Conservation (phyloP, 225 moss, liverwort and hornwort species). For the Bryoerythrophyllum caledonicum region DNA sequence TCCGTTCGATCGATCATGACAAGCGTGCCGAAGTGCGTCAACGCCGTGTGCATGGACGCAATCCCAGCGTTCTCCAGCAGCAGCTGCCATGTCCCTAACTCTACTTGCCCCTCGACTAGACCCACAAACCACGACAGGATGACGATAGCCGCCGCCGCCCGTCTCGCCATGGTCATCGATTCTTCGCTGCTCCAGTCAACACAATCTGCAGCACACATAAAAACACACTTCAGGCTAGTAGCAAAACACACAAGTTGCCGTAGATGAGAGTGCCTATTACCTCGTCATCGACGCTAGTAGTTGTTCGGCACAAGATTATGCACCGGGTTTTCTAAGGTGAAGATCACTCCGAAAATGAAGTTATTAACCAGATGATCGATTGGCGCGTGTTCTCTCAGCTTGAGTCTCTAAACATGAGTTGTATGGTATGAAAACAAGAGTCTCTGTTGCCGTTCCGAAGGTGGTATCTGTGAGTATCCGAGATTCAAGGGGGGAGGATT, state of each 20-base stretch:
- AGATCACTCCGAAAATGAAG: not conserved
- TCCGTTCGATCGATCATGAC: slow-evolving; percentile 53
- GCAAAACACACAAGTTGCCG: not conserved
- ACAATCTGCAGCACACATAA: not conserved
- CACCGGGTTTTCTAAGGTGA: too few relatives aligned
- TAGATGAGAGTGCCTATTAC: not conserved
- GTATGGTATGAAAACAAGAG: too few relatives aligned
- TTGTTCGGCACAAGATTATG: not conserved
- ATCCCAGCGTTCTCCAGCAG: slow-evolving; percentile 52
- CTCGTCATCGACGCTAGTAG: too few relatives aligned
- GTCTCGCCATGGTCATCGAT: not conserved
- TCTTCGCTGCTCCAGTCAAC: too few relatives aligned
- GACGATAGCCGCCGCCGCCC: not conserved
- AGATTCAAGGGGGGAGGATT: not conserved
- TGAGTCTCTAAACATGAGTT: too few relatives aligned
- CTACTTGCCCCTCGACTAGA: slow-evolving; percentile 34
- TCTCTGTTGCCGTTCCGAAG: too few relatives aligned
- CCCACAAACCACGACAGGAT: slow-evolving; percentile 2
- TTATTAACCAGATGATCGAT: too few relatives aligned
- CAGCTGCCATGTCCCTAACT: slow-evolving; percentile 51
- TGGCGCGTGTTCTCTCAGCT: too few relatives aligned
- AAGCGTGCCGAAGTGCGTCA: slow-evolving; percentile 47
- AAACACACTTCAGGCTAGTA: not conserved
- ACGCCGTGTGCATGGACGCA: slow-evolving; percentile 61
- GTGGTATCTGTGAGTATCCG: not conserved